Evolutionary conservation across 2,329 filamentous ascomycete genomes (phyloP), one percentile per base, ranked within the genome.

Genomic region (Hortaea werneckii): DNA sequence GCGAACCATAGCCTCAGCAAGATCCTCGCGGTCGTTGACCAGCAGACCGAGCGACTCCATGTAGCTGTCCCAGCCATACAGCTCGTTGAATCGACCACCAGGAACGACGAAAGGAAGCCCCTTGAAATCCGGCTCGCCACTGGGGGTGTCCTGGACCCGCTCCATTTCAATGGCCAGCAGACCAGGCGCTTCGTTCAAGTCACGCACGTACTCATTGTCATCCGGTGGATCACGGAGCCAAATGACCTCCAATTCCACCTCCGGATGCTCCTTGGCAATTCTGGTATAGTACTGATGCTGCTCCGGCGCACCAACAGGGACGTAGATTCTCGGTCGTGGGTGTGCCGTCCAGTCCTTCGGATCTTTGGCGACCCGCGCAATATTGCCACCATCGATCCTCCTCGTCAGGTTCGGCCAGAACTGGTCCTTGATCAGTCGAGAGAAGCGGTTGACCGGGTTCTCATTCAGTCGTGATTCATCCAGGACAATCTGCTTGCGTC

Each of bases 41-140:
- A 96, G 72, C 48, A 98, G 75, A 12, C 92, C 92, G 3, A 96
- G 74, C 5, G 90, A 92, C 65, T 90, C 87, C 88, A 98, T 96
- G 72, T 96, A 98, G 64, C 88, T 95, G 67, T 98, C 92, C 92
- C 92, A 98, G 40, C 90, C 90, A 63, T 98, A 98, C 20, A 98
- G 70, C 66, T 98, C 92, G 67, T 98, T 98, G 80, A 98, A 98
- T 29, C 92, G 80, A 26, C 92, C 92, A 49, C 92, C 92, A 0
- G 92, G 92, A 3, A 98, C 92, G n/a, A 96, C 88, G 58, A 96
- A 98, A 0, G 92, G 90, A 48, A 94, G 74, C 3, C 92, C 92
- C 32, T 76, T 75, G 37, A 94, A 71, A 3, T 83, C 83, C 50
- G 78, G 79, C 62, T 85, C 75, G 35, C 82, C 82, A 3, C 84